Evolutionary conservation across 768 basidiomycete species (phyloP).

Genomic region (Pleurotus cornucopiae): DNA sequence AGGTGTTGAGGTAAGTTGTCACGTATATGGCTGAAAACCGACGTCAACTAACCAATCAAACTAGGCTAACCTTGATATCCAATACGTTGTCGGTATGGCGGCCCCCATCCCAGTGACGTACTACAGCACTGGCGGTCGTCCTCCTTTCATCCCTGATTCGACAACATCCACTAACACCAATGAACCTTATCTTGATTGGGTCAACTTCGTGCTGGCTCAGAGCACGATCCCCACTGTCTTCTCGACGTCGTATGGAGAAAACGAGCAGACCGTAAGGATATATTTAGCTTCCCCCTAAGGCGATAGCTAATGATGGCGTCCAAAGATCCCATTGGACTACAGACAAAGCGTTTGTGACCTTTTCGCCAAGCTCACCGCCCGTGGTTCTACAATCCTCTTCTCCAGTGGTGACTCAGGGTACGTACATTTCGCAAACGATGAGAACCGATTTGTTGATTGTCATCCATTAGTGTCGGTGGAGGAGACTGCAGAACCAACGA

Average conservation of each 20-base stretch:
- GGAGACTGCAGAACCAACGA: conserved; percentile 46
- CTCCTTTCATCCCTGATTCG: conserved; percentile 40
- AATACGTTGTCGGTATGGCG: conserved; percentile 41
- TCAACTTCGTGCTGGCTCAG: conserved; percentile 39
- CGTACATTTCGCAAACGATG: conserved; percentile 13
- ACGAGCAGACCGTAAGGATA: conserved; percentile 44
- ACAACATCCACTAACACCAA: conserved; percentile 34
- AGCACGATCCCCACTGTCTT: conserved; percentile 39
- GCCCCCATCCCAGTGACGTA: conserved; percentile 40
- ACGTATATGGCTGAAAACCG: neutral
- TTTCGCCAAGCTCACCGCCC: conserved; percentile 46
- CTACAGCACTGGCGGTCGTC: conserved; percentile 41
- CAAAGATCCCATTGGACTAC: conserved; percentile 38
- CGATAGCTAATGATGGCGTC: no score
- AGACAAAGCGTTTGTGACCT: conserved; percentile 40
- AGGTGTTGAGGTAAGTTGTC: conserved; percentile 21
- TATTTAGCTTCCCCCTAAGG: conserved; percentile 9
- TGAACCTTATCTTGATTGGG: conserved; percentile 46
- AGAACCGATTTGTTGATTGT: conserved; percentile 33
- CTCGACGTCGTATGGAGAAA: conserved; percentile 50
- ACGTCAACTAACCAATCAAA: neutral
- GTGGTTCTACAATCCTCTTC: conserved; percentile 47
- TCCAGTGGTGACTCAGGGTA: conserved; percentile 46
- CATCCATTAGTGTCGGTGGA: conserved; percentile 52
- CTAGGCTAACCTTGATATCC: conserved; percentile 46